Evolutionary conservation across 805 yeast genomes (phyloP).

Genomic region (Blastobotrys attinorum): DNA sequence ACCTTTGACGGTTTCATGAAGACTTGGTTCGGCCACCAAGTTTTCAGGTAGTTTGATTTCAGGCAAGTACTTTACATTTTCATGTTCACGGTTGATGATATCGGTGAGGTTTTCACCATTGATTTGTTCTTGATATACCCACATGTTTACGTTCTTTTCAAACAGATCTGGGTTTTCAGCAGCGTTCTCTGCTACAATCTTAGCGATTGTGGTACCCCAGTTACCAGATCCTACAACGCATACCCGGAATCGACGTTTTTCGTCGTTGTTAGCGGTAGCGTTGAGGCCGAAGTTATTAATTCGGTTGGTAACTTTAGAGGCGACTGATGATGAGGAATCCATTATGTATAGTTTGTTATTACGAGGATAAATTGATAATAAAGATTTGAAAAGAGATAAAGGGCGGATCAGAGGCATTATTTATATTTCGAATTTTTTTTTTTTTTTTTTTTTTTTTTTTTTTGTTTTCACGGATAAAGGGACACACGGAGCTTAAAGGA

Average conservation of each 20-base stretch:
- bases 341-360: no score
- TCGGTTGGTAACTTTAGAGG: slow-evolving; percentile 3
- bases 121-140: slow-evolving; percentile 85
- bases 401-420: neutral
- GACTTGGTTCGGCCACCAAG: slow-evolving; percentile 78
- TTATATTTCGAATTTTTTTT: no score
- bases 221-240: slow-evolving; percentile 93
- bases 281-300: slow-evolving; percentile 6
- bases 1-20: slow-evolving; percentile 64
- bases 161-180: slow-evolving; percentile 65
- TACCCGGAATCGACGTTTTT: slow-evolving; percentile 39
- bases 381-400: neutral
- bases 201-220: slow-evolving; percentile 98
- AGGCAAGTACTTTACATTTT: slow-evolving; percentile 93
- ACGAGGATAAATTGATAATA: neutral
- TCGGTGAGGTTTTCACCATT: slow-evolving; percentile 79
- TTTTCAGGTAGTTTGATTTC: slow-evolving; percentile 79
- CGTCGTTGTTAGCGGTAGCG: slow-evolving; percentile 14
- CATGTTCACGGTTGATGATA: slow-evolving; percentile 83
- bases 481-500: no score
- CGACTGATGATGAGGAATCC: neutral
- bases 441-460: neutral
- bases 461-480: no score
- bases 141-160: slow-evolving; percentile 74
- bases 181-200: slow-evolving; percentile 86